These are phyloP conservation scores for Rhizophagus clarus DNA, from an alignment of 192 early-diverging fungal species.

Conservation along the genomic window DNA sequence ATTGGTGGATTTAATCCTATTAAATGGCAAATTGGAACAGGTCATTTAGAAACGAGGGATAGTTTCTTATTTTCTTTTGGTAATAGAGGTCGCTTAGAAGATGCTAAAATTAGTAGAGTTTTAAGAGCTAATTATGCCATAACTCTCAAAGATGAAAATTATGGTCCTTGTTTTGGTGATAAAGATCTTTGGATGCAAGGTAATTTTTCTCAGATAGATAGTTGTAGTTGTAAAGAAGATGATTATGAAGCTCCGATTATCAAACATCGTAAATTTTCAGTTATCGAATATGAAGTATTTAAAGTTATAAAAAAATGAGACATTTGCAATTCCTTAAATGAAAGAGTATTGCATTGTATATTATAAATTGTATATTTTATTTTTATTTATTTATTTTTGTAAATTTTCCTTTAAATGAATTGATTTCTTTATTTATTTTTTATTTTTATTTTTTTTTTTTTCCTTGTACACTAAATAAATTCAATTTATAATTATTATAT, in stretches of 20 bases:
- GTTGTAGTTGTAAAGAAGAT: conserved; percentile 26
- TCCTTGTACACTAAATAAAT: too few relatives aligned
- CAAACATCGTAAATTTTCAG: conserved; percentile 10
- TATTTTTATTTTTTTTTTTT: too few relatives aligned
- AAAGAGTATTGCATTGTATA: too few relatives aligned
- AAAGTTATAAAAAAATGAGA: conserved; percentile 10
- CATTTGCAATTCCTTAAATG: background rate
- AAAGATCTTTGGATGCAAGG: conserved; percentile 23
- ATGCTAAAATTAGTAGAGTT: conserved; percentile 14
- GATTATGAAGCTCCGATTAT: conserved; percentile 13
- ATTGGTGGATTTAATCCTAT: conserved; percentile 32
- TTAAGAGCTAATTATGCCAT: conserved; percentile 15
- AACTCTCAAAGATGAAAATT: conserved; percentile 1
- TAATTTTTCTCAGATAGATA: background rate
- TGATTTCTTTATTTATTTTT: too few relatives aligned
- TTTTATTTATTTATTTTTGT: too few relatives aligned
- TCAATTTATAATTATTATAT: too few relatives aligned
- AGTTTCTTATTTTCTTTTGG: conserved; percentile 22
- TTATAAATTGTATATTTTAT: too few relatives aligned
- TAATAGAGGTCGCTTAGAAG: conserved; percentile 14
- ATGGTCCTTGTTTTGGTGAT: conserved; percentile 23
- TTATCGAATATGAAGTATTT: conserved; percentile 14
- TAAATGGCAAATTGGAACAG: conserved; percentile 4
- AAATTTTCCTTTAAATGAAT: too few relatives aligned
- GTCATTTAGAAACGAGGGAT: conserved; percentile 22